Evolutionary conservation across 306 rosid species (phyloP).

Genomic region (Sindora glabra): DNA sequence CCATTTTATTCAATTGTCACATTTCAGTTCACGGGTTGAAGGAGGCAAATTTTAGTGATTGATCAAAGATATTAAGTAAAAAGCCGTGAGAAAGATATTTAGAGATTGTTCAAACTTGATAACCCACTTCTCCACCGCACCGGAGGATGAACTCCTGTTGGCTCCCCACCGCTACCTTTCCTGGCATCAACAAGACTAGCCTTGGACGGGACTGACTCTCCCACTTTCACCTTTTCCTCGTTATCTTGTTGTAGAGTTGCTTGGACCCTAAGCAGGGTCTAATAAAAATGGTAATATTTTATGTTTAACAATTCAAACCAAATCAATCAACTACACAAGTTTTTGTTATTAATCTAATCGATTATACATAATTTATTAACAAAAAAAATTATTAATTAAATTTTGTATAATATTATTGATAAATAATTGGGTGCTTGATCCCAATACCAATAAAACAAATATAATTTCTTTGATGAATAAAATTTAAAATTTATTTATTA

Average conservation of each 20-base stretch:
- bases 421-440: no score
- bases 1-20: not conserved
- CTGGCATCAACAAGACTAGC: constrained; percentile 26
- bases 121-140: constrained; percentile 41
- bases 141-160: constrained; percentile 30
- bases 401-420: no score
- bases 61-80: not conserved
- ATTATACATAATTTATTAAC: no score
- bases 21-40: not conserved
- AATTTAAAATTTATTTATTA: no score
- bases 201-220: constrained; percentile 51
- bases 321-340: no score
- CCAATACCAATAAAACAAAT: no score
- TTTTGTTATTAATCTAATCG: no score
- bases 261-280: constrained; percentile 29
- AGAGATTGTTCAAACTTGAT: constrained; percentile 72
- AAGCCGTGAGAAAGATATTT: constrained; percentile 72
- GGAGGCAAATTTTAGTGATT: not conserved
- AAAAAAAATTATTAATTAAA: no score
- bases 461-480: no score
- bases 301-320: not conserved
- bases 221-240: constrained; percentile 49
- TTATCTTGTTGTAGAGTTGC: constrained; percentile 64
- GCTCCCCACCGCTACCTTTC: constrained; percentile 1
- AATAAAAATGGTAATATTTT: not conserved